Conservation (phyloP, 352 stramenopile species). For the Phytopythium cucurbitacearum region DNA sequence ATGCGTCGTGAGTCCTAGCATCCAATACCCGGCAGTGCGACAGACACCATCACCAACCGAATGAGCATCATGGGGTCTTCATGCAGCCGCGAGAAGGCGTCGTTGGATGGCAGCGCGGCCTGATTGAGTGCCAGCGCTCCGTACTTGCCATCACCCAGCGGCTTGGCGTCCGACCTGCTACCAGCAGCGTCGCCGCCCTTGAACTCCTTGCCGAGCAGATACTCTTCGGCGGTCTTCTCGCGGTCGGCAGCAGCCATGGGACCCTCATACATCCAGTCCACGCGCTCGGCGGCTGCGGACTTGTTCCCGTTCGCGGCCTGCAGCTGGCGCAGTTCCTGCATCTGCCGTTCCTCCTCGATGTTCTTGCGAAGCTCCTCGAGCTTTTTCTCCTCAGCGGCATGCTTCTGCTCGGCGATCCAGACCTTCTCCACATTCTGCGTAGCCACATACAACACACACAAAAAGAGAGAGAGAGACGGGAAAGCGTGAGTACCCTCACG, state of each 20-base stretch:
- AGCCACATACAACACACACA: slow-evolving; percentile 7
- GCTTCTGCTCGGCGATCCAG: slow-evolving; percentile 95
- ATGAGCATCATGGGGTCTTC: slow-evolving; percentile 98
- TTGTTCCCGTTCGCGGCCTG: slow-evolving; percentile 86
- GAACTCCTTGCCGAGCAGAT: slow-evolving; percentile 91
- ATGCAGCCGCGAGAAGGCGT: slow-evolving; percentile 90
- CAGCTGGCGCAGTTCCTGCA: slow-evolving; percentile 93
- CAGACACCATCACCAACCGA: slow-evolving; percentile 24
- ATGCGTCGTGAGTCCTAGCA: not conserved
- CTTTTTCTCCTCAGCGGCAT: slow-evolving; percentile 91
- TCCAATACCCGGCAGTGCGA: not conserved
- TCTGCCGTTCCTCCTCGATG: slow-evolving; percentile 94
- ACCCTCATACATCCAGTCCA: slow-evolving; percentile 97
- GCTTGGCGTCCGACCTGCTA: slow-evolving; percentile 37
- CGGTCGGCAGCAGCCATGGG: slow-evolving; percentile 68
- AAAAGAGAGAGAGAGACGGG: slow-evolving; percentile 4
- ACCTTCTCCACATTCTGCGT: slow-evolving; percentile 96
- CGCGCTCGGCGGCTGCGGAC: slow-evolving; percentile 65
- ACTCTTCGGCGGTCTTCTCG: slow-evolving; percentile 83
- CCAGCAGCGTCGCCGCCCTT: slow-evolving; percentile 32
- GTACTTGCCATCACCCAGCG: slow-evolving; percentile 57
- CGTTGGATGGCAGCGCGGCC: slow-evolving; percentile 64
- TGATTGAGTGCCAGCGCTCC: slow-evolving; percentile 61
- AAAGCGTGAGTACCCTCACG: not conserved
- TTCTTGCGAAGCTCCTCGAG: slow-evolving; percentile 94